These are phyloP conservation scores for Neolentinus lepideus DNA, from an alignment of 1,284 basidiomycete species.

Conservation along the genomic window DNA sequence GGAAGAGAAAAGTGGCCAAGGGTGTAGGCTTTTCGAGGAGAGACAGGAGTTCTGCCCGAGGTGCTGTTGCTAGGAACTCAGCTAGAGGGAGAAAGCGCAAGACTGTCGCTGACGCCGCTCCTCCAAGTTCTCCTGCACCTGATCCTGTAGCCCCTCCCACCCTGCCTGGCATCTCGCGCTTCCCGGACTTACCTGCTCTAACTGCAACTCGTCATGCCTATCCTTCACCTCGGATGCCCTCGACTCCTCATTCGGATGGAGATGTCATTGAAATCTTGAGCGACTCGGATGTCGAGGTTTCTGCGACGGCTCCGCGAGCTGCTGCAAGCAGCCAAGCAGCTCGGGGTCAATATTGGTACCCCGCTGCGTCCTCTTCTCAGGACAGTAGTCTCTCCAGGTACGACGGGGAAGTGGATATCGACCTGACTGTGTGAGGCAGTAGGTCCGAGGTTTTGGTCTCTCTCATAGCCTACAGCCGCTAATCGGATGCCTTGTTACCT, in stretches of 20 bases:
- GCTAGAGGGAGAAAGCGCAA: background rate
- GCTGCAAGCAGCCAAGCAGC: background rate
- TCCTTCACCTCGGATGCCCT: background rate
- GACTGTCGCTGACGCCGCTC: background rate
- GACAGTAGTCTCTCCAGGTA: background rate
- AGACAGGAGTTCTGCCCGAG: background rate
- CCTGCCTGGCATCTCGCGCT: background rate
- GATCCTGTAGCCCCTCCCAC: no score
- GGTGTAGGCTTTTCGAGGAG: no score
- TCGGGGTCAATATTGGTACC: background rate
- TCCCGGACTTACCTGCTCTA: background rate
- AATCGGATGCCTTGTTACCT: no score
- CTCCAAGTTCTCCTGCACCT: background rate
- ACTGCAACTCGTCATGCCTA: background rate
- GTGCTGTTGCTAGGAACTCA: background rate
- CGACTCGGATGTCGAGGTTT: background rate
- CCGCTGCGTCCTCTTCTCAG: background rate
- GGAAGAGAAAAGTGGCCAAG: background rate
- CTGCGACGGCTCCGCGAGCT: background rate
- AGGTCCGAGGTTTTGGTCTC: background rate
- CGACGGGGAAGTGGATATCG: background rate
- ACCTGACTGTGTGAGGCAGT: background rate
- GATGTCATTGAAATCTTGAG: background rate
- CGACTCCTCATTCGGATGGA: background rate
- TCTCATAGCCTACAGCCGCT: no score